Conservation (phyloP, 257 asterid species). For the Petunia secreta region DNA sequence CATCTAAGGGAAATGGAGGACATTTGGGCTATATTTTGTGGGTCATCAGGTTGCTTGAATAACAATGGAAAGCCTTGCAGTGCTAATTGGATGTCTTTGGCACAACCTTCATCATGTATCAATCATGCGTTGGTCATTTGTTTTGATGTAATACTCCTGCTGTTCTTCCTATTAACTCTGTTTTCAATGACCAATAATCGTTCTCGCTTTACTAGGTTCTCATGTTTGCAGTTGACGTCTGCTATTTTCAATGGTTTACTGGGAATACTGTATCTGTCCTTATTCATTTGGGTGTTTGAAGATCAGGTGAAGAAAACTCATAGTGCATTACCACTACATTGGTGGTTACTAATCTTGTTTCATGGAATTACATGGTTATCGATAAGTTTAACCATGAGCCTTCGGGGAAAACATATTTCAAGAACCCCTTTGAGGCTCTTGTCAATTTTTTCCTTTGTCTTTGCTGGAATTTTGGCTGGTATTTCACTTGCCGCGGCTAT, state of each 20-base stretch:
- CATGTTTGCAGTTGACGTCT: slow-evolving; percentile 57
- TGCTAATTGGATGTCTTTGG: slow-evolving; percentile 39
- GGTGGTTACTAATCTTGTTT: slow-evolving; percentile 59
- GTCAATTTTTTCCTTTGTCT: slow-evolving; percentile 56
- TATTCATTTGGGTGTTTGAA: slow-evolving; percentile 68
- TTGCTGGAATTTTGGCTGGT: slow-evolving; percentile 57
- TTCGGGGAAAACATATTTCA: slow-evolving; percentile 57
- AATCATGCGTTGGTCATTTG: slow-evolving; percentile 47
- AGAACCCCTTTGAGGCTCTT: slow-evolving; percentile 57
- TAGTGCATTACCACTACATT: slow-evolving; percentile 52
- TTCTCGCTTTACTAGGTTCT: slow-evolving; percentile 33
- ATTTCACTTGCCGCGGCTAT: slow-evolving; percentile 48
- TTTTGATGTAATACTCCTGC: slow-evolving; percentile 58
- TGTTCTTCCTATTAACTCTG: slow-evolving; percentile 48
- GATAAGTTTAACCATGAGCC: slow-evolving; percentile 59
- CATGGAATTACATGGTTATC: slow-evolving; percentile 77
- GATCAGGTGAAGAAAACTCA: slow-evolving; percentile 45
- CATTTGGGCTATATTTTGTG: slow-evolving; percentile 63
- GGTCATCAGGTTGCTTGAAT: slow-evolving; percentile 41
- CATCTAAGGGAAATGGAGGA: slow-evolving; percentile 52
- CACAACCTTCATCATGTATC: slow-evolving; percentile 61
- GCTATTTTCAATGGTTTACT: slow-evolving; percentile 61
- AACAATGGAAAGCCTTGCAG: slow-evolving; percentile 37
- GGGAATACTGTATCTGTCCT: slow-evolving; percentile 48
- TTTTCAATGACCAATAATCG: slow-evolving; percentile 44